These are phyloP conservation scores for Talaromyces sp. DNA, from an alignment of 2,329 filamentous ascomycete species.

Conservation along the genomic window DNA sequence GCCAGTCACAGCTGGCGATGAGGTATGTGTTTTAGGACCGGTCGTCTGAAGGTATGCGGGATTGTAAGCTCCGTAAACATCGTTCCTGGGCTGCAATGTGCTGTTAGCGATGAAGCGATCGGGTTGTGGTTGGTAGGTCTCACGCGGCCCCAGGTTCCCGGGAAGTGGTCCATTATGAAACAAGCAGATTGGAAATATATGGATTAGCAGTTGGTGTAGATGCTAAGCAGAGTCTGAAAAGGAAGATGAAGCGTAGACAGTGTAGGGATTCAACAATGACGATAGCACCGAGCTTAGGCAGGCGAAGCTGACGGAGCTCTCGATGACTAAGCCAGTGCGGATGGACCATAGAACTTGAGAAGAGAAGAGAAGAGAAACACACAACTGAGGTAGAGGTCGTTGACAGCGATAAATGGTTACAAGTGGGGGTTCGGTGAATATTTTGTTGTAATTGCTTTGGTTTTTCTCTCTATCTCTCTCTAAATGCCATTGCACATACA, in stretches of 20 bases:
- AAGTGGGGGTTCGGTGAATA: too few relatives aligned
- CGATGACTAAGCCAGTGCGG: conserved; percentile 19
- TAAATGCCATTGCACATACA: too few relatives aligned
- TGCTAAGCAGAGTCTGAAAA: not conserved
- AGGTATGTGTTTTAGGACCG: conserved; percentile 80
- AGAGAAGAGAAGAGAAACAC: not conserved
- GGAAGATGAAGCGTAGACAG: conserved; percentile 6
- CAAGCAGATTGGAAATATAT: not conserved
- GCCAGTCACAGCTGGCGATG: conserved; percentile 90
- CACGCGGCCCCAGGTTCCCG: conserved; percentile 68
- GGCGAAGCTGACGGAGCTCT: conserved; percentile 43
- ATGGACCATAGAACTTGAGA: not conserved
- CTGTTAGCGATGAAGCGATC: conserved; percentile 37
- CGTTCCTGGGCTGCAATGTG: conserved; percentile 78
- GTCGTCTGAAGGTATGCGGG: conserved; percentile 73
- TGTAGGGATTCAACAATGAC: conserved; percentile 23
- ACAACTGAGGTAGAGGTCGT: too few relatives aligned
- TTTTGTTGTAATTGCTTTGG: too few relatives aligned
- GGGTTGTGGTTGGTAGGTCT: conserved; percentile 19
- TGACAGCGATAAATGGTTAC: too few relatives aligned
- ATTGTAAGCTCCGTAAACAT: conserved; percentile 95
- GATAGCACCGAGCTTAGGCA: conserved; percentile 31
- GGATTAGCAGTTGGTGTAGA: not conserved
- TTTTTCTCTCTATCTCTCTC: too few relatives aligned
- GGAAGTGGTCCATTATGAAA: conserved; percentile 64